These are phyloP conservation scores for Xenoacremonium recifei DNA, from an alignment of 2,329 filamentous ascomycete species.

Conservation along the genomic window DNA sequence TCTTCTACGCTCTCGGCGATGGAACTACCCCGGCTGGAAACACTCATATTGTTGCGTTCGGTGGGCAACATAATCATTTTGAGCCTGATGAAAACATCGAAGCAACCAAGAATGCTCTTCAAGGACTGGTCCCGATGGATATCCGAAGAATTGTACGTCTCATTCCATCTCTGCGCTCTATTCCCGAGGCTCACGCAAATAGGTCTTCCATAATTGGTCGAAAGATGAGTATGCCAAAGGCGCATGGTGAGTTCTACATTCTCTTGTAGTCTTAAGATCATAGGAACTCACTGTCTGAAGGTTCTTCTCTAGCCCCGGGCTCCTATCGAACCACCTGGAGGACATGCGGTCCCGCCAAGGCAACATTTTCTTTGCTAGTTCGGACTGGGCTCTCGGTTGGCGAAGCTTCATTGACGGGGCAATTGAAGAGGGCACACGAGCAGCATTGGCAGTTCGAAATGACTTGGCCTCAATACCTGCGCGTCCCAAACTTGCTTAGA, in stretches of 20 bases:
- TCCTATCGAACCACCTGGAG: conserved; percentile 37
- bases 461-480: background rate
- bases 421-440: conserved; percentile 41
- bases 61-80: conserved; percentile 40
- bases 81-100: conserved; percentile 41
- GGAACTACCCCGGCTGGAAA: conserved; percentile 44
- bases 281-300: conserved; percentile 1
- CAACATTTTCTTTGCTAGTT: conserved; percentile 44
- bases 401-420: conserved; percentile 50
- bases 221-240: conserved; percentile 47
- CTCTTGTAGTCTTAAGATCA: background rate
- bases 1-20: conserved; percentile 44
- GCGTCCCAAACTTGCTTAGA: conserved; percentile 1
- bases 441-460: conserved; percentile 17
- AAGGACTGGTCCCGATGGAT: conserved; percentile 32
- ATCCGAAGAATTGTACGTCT: conserved; percentile 26
- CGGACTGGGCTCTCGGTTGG: conserved; percentile 50
- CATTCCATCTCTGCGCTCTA: too few species aligned
- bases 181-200: too few species aligned
- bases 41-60: conserved; percentile 47
- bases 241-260: conserved; percentile 32
- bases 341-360: conserved; percentile 41
- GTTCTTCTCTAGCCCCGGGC: conserved; percentile 38
- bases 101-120: conserved; percentile 28
- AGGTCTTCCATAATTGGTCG: conserved; percentile 48